Evolutionary conservation across 2,329 filamentous ascomycete species (phyloP), one percentile per base, ranked within the genome.

Genomic region (Penicillium nordicum): DNA sequence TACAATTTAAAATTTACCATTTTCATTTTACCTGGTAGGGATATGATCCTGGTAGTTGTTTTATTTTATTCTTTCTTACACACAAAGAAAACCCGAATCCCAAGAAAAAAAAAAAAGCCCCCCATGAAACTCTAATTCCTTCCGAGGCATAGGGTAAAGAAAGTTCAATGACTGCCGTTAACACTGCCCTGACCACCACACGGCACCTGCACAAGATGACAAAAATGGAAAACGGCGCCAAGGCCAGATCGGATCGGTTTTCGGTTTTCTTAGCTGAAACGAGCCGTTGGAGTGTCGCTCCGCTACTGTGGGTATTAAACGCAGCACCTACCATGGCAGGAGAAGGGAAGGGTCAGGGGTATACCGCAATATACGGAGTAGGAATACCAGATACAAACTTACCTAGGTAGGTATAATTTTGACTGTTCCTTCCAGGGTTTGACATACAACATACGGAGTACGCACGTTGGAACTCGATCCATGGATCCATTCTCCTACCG

Each of bases 151-250:
- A 53, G 32, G 34, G 14, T n/a, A 49, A 53, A 53, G 23, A 59
- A 38, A 60, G 53, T 50, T 54, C 54, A 48, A 52, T 32, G 55
- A 46, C 41, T 50, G 57, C 57, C 55, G 53, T 58, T 58, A 60
- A 53, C 21, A 41, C 18, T 56, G 60, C 60, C 58, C 56, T 46
- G 60, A 52, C 56, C 60, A 60, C 51, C 48, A 30, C 32, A 36
- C 45, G 60, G 48, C 45, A 57, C 53, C 54, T 51, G 55, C 57
- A 44, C 57, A 29, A 29, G 36, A 46, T 54, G 52, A 56, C 52
- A 27, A 43, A 38, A 16, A 42, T 16, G 38, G 6, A 36, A 50
- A 49, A 55, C 52, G 52, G 52, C 32, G 52, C 52, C 52, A 54
- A 54, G 52, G n/a, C n/a, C 4, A 46, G 46, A 55, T 55, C 52